Evolutionary conservation across 176 grass and related monocot genomes (phyloP), one percentile per base, ranked within the genome.

Genomic region (Coix lacrymajobi): DNA sequence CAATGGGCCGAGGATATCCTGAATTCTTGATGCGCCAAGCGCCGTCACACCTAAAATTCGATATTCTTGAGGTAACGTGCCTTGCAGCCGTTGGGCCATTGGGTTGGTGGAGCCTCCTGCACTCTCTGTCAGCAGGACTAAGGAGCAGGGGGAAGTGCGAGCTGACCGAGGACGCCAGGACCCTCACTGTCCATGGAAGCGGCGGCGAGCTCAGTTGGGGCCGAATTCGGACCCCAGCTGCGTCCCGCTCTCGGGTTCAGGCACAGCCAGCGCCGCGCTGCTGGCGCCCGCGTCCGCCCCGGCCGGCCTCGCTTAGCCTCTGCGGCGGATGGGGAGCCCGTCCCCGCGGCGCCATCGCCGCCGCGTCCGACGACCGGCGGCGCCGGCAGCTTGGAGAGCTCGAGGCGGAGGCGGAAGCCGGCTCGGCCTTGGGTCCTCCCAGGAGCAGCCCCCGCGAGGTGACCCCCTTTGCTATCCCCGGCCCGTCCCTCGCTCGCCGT

Each of bases 401-500:
- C 4, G 32, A 62, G 0, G 67, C 19, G 1, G 65, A 56, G 5
- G 74, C 20, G 66, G 73, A 71, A 44, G 68, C 38, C 17, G 43
- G 78, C 20, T 67, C 26, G 54, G 73, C 12, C 73, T 5, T 62
- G 82, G 82, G 61, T 34, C 34, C 71, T 45, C 56, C 77, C 57
- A 88, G 89, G 63, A 83, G 36, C 65, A 91, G 92, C 67, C 92
- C 86, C 70, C 6, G 8, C 29, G 72, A 86, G 88, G 88, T 90
- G 3, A 29, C 8, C 1, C n/a, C 3, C 39, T 8, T 7, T 19
- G 3, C n/a, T 5, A 7, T 71, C 11, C 28, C 63, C 31, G 4
- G 3, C 22, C n/a, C 54, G 54, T 63, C 0, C 7, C 49, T 54
- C 13, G 19, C 69, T 36, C 4, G 9, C 20, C 41, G 39, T 71